Percentiles rank a stretch among this genome's conserved stretches.
Evolutionary conservation across 2,329 filamentous ascomycete genomes (phyloP).

Genomic region (Rhinocladiella mackenziei): DNA sequence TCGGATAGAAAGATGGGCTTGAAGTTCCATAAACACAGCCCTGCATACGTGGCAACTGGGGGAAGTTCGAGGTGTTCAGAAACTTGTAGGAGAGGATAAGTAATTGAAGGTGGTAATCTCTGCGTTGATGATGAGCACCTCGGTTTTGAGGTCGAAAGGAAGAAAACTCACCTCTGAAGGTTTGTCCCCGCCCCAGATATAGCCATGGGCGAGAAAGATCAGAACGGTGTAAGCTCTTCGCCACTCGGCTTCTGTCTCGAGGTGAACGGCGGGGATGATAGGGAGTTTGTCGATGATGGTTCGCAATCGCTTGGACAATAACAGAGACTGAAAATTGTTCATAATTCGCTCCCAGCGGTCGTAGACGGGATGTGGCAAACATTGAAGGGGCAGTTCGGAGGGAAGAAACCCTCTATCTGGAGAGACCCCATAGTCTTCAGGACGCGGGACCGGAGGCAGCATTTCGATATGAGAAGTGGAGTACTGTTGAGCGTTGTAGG

Average conservation of each 20-base stretch:
- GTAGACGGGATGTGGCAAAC: conserved; percentile 86
- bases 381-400: conserved; percentile 69
- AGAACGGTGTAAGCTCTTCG: conserved; percentile 77
- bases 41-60: conserved; percentile 90
- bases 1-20: conserved; percentile 84
- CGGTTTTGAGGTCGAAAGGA: neutral
- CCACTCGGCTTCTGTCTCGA: conserved; percentile 86
- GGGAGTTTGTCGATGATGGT: conserved; percentile 76
- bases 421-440: conserved; percentile 69
- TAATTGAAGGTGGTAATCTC: conserved; percentile 72
- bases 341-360: conserved; percentile 88
- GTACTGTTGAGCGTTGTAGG: no score
- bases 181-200: conserved; percentile 80
- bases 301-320: conserved; percentile 79
- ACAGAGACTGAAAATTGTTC: conserved; percentile 78
- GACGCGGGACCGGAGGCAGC: conserved; percentile 46
- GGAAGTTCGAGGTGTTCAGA: conserved; percentile 78
- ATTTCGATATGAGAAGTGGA: conserved; percentile 35
- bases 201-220: conserved; percentile 75
- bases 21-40: conserved; percentile 93
- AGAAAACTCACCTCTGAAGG: conserved; percentile 60
- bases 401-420: conserved; percentile 79
- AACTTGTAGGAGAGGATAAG: conserved; percentile 74
- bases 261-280: conserved; percentile 73
- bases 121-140: conserved; percentile 31